Conservation (phyloP, 768 basidiomycete species). For the Tubosaeta sp. region DNA sequence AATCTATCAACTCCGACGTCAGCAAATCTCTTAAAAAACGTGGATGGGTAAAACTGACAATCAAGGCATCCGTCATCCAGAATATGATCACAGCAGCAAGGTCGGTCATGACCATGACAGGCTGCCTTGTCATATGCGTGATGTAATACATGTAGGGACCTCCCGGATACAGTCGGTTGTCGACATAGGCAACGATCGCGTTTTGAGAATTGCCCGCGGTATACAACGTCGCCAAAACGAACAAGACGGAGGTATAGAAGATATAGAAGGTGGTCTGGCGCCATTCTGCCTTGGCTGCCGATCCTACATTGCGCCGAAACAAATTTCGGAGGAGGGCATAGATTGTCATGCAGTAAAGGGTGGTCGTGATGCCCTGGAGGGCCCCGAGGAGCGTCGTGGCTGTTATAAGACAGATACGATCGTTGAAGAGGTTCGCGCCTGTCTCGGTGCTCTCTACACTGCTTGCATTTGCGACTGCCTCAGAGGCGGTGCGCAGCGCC, state of each 20-base stretch:
- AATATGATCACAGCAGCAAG: constrained; percentile 22
- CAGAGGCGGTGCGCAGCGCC: constrained; percentile 4
- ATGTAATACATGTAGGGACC: constrained; percentile 24
- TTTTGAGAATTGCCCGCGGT: constrained; percentile 25
- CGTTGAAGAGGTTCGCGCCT: constrained; percentile 10
- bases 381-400: constrained; percentile 22
- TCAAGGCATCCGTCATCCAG: constrained; percentile 29
- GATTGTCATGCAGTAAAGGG: constrained; percentile 18
- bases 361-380: constrained; percentile 19
- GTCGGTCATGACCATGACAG: constrained; percentile 22
- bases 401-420: constrained; percentile 22
- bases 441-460: not conserved
- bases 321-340: constrained; percentile 20
- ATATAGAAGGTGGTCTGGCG: constrained; percentile 26
- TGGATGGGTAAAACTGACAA: constrained; percentile 15
- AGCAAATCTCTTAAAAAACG: not conserved
- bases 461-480: constrained; percentile 8
- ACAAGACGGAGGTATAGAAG: constrained; percentile 23
- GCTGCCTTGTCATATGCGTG: constrained; percentile 22
- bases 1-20: constrained; percentile 7
- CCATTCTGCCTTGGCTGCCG: constrained; percentile 1
- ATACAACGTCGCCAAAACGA: constrained; percentile 26
- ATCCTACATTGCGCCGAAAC: constrained; percentile 2
- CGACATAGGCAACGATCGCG: constrained; percentile 27
- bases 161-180: constrained; percentile 25